phyloP scores from a whole-genome alignment of 2,329 filamentous ascomycete genomes.

The Didymella arachidicola region DNA sequence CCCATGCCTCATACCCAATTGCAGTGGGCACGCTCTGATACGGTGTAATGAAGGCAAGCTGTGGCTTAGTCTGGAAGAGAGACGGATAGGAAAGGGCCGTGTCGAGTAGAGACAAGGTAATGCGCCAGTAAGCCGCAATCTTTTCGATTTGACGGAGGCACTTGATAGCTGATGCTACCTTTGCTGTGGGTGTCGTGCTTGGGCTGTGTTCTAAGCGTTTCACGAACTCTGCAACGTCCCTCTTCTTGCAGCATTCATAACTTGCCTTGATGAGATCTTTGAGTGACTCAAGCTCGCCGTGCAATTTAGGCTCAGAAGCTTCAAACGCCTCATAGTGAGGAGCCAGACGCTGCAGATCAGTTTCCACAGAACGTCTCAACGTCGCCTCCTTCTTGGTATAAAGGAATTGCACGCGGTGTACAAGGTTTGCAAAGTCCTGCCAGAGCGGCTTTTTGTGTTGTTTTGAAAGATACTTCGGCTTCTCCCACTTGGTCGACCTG shows the following conservation, averaged over 20 bases:
- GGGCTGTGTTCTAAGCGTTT: constrained; percentile 10
- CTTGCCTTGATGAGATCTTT: constrained; percentile 12
- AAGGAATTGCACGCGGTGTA: constrained; percentile 14
- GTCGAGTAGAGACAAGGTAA: background rate
- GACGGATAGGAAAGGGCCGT: background rate
- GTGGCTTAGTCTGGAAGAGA: background rate
- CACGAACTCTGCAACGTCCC: constrained; percentile 8
- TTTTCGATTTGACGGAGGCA: constrained; percentile 18
- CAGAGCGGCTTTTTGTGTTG: constrained; percentile 19
- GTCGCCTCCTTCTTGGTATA: constrained; percentile 12
- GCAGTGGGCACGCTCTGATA: constrained; percentile 15
- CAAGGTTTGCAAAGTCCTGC: constrained; percentile 13
- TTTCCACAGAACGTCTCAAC: constrained; percentile 3
- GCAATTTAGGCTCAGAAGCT: background rate
- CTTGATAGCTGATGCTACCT: constrained; percentile 20
- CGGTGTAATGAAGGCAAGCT: constrained; percentile 10
- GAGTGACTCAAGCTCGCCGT: background rate
- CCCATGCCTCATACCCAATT: constrained; percentile 18
- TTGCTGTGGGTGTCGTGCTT: constrained; percentile 12
- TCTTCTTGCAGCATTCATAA: constrained; percentile 4
- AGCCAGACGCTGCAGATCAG: background rate
- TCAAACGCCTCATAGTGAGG: constrained; percentile 10
- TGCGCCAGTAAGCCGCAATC: constrained; percentile 15
- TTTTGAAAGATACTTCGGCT: constrained; percentile 15
- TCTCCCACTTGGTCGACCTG: constrained; percentile 16